Evolutionary conservation across 352 stramenopile genomes (phyloP), one percentile per base, ranked within the genome.

Genomic region (Vaucheria bursata): DNA sequence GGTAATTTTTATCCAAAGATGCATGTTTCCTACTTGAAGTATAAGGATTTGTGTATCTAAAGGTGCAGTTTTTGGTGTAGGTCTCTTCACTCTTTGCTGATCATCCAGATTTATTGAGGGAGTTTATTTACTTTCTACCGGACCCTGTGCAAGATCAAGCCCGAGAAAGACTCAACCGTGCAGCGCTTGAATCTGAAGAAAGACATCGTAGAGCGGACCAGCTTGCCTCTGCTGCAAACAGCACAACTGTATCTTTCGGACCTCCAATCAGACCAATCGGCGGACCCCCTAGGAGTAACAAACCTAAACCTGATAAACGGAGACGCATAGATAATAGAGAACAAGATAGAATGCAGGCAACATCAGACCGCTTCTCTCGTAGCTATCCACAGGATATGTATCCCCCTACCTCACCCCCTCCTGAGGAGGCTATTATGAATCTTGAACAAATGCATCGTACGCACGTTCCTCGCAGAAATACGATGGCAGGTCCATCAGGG

Each of bases 41-140:
- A n/a, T n/a, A n/a, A n/a, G n/a, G n/a, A n/a, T n/a, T n/a, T n/a
- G n/a, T n/a, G n/a, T n/a, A n/a, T n/a, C n/a, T n/a, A n/a, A n/a
- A n/a, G n/a, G n/a, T n/a, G n/a, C n/a, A n/a, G n/a, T n/a, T n/a
- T n/a, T n/a, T n/a, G n/a, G n/a, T n/a, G n/a, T 94, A 99, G 88
- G 95, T 99, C 0, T 98, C 95, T 1, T 87, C 95, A 31, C 87
- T 99, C 29, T 99, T 99, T 88, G 92, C 93, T 0, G 96, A 99
- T 82, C 96, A 99, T 85, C 91, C 95, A 0, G 97, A 99, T 87
- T 85, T 99, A 8, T 86, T 99, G 29, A 96, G 97, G 40, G 94
- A 99, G 80, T 99, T 99, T 81, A 98, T 96, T 6, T 99, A 98
- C 85, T 99, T 99, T 86, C 85, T 99, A 12, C 97, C 97, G 0